phyloP scores from a whole-genome alignment of 192 early-diverging fungal species.

The Dispira simplex region DNA sequence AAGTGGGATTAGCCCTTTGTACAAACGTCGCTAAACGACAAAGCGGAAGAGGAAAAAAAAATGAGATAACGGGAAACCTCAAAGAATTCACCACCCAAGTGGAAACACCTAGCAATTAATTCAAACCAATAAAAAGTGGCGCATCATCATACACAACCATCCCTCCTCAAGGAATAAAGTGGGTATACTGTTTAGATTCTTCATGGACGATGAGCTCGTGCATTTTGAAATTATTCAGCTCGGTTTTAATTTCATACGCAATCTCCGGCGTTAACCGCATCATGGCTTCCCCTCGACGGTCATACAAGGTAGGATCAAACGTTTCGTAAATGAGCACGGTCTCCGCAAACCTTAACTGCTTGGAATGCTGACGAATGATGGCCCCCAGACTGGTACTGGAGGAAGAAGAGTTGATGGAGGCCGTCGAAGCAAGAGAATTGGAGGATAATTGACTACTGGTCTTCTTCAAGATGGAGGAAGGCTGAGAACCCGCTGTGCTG shows the following conservation, averaged over 20 bases:
- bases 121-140: not conserved
- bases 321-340: constrained; percentile 46
- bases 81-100: not conserved
- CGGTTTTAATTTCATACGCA: constrained; percentile 78
- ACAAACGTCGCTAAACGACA: not conserved
- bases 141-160: not conserved
- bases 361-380: too few relatives aligned
- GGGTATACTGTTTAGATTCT: constrained; percentile 53
- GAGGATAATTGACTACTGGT: too few relatives aligned
- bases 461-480: too few relatives aligned
- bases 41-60: not conserved
- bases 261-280: constrained; percentile 68
- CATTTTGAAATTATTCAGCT: constrained; percentile 90
- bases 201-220: constrained; percentile 82
- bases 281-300: constrained; percentile 69
- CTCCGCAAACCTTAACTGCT: constrained; percentile 24
- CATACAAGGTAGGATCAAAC: constrained; percentile 63
- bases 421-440: too few relatives aligned
- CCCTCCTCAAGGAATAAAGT: constrained; percentile 44
- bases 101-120: not conserved
- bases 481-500: too few relatives aligned
- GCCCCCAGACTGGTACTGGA: too few relatives aligned
- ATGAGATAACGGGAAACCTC: not conserved
- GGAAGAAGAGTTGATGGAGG: too few relatives aligned
- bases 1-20: not conserved